These are phyloP conservation scores for Sclerotinia trifoliorum DNA, from an alignment of 2,329 filamentous ascomycete genomes.

Conservation along the genomic window DNA sequence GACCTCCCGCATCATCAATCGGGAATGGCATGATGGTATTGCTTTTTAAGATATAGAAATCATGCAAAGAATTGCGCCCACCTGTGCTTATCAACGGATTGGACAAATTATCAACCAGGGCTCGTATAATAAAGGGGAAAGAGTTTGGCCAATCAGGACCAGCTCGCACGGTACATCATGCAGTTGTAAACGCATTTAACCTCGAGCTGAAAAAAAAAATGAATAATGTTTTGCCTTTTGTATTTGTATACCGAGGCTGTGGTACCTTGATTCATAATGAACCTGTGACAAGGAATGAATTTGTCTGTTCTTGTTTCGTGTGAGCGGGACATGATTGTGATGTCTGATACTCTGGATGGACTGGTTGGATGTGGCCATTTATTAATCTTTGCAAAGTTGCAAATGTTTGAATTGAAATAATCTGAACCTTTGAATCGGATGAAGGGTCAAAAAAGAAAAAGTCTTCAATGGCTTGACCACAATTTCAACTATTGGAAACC, in stretches of 20 bases:
- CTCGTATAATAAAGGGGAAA: neutral
- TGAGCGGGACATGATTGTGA: no score
- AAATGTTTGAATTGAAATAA: no score
- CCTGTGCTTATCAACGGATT: neutral
- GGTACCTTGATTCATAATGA: no score
- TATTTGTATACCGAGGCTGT: no score
- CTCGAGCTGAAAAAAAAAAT: neutral
- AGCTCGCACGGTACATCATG: neutral
- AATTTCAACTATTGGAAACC: no score
- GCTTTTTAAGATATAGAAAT: slow-evolving; percentile 4
- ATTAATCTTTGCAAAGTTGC: no score
- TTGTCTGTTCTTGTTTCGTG: no score
- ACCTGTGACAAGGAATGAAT: neutral
- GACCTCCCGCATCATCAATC: neutral
- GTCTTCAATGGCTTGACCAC: no score
- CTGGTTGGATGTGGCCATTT: no score
- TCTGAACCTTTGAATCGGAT: no score
- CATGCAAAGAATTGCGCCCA: slow-evolving; percentile 1
- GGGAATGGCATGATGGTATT: neutral
- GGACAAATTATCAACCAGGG: neutral
- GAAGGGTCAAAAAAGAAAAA: no score
- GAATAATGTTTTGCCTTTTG: neutral
- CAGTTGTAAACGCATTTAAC: slow-evolving; percentile 13
- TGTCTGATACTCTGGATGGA: no score
- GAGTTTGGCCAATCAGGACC: slow-evolving; percentile 1